A percentile compares a stretch with the other conserved stretches of the same genome.
phyloP scores from a whole-genome alignment of 2,329 filamentous ascomycete genomes.

The Grosmannia serpens region DNA sequence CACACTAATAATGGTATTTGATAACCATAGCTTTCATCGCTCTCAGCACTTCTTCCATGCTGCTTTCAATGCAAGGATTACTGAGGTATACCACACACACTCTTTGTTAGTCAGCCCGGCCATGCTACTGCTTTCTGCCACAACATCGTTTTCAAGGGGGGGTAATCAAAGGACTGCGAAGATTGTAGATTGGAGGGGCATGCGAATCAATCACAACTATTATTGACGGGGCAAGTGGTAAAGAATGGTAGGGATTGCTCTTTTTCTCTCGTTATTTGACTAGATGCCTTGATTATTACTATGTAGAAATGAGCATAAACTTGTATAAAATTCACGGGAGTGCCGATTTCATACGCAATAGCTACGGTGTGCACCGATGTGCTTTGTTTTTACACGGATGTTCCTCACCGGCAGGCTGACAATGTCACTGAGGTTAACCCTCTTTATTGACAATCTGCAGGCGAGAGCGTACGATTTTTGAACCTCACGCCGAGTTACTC shows the following conservation, averaged over 20 bases:
- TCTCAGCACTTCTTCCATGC: not conserved
- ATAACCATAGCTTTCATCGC: not conserved
- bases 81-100: no score
- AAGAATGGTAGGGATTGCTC: not conserved
- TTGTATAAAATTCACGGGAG: constrained; percentile 44
- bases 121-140: not conserved
- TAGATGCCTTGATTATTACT: not conserved
- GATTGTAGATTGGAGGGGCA: not conserved
- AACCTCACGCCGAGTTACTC: constrained; percentile 45
- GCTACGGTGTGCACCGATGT: not conserved
- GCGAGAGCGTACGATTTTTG: constrained; percentile 49
- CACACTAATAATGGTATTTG: not conserved
- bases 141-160: not conserved
- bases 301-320: constrained; percentile 25
- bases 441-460: constrained; percentile 68
- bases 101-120: not conserved
- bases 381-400: constrained; percentile 28
- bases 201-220: not conserved
- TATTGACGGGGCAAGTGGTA: not conserved
- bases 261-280: constrained; percentile 7
- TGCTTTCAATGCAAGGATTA: not conserved
- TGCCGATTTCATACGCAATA: no score
- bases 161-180: not conserved
- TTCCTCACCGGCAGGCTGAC: constrained; percentile 81
- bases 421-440: constrained; percentile 45